Evolutionary conservation across 148 eudicot genomes (phyloP).

Genomic region (Rhododendron ferrugineum): DNA sequence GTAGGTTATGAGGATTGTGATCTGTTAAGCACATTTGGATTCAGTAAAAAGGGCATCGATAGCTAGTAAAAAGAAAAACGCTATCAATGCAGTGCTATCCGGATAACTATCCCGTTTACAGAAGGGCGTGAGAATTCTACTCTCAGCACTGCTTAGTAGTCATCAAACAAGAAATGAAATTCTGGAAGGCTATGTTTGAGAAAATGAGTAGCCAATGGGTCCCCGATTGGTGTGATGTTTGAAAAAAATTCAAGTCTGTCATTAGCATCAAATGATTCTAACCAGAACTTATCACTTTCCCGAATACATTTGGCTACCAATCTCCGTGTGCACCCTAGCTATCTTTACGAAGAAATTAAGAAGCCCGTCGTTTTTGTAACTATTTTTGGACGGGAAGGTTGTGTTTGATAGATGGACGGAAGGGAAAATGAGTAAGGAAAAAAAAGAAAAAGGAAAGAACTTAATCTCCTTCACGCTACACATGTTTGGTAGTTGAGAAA

Average conservation of each 20-base stretch:
- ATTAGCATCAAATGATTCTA: too few relatives aligned
- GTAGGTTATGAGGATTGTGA: conserved; percentile 36
- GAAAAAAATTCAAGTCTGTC: too few relatives aligned
- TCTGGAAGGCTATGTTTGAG: too few relatives aligned
- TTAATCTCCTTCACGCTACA: not conserved
- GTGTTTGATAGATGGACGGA: not conserved
- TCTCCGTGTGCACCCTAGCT: not conserved
- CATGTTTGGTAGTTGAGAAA: not conserved
- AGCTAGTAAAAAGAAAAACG: conserved; percentile 1
- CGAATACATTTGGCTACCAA: not conserved
- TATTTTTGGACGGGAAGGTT: not conserved
- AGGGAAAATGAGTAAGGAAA: not conserved
- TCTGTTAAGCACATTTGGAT: conserved; percentile 58
- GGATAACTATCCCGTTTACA: conserved; percentile 42
- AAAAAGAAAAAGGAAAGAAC: not conserved
- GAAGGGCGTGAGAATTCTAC: conserved; percentile 4
- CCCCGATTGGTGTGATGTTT: too few relatives aligned
- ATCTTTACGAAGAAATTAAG: not conserved
- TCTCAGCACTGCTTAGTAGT: conserved; percentile 15
- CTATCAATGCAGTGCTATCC: conserved; percentile 42
- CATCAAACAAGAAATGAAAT: too few relatives aligned
- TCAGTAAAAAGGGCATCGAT: too few relatives aligned
- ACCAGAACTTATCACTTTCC: too few relatives aligned
- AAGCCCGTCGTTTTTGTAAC: not conserved
- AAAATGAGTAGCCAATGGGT: too few relatives aligned